Evolutionary conservation across 2,329 filamentous ascomycete species (phyloP).

Genomic region (Xylariales sp.): DNA sequence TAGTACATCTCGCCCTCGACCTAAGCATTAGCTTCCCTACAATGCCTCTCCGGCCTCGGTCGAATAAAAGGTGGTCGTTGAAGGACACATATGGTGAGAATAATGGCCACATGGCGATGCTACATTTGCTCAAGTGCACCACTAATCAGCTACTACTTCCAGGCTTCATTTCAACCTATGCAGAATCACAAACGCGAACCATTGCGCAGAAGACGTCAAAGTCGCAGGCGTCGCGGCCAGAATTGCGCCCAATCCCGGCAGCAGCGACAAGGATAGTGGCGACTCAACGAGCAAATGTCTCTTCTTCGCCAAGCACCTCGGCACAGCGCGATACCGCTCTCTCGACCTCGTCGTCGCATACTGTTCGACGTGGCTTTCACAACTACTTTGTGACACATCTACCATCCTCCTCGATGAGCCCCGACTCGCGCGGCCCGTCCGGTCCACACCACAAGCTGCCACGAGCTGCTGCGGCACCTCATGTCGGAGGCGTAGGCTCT

Average conservation of each 20-base stretch:
- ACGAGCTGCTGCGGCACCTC: slow-evolving; percentile 76
- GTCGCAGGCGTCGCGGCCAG: slow-evolving; percentile 7
- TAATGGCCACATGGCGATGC: neutral
- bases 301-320: slow-evolving; percentile 3
- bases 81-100: slow-evolving; percentile 28
- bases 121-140: neutral
- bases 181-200: slow-evolving; percentile 17
- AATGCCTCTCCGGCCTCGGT: slow-evolving; percentile 21
- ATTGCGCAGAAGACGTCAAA: slow-evolving; percentile 9
- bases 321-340: slow-evolving; percentile 9
- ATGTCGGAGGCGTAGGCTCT: slow-evolving; percentile 52
- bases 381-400: slow-evolving; percentile 97
- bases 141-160: slow-evolving; percentile 5
- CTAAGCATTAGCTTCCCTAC: neutral
- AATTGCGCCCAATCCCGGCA: slow-evolving; percentile 1
- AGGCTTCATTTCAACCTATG: slow-evolving; percentile 30
- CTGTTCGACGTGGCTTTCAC: slow-evolving; percentile 61
- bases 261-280: slow-evolving; percentile 11
- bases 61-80: slow-evolving; percentile 26
- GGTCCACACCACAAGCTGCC: slow-evolving; percentile 81
- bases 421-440: slow-evolving; percentile 63
- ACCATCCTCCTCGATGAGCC: slow-evolving; percentile 86
- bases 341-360: no score
- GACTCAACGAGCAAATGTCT: slow-evolving; percentile 8
- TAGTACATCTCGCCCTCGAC: neutral